Evolutionary conservation across 495 filamentous ascomycete species (phyloP).

Genomic region (Penicillium cinerascens): DNA sequence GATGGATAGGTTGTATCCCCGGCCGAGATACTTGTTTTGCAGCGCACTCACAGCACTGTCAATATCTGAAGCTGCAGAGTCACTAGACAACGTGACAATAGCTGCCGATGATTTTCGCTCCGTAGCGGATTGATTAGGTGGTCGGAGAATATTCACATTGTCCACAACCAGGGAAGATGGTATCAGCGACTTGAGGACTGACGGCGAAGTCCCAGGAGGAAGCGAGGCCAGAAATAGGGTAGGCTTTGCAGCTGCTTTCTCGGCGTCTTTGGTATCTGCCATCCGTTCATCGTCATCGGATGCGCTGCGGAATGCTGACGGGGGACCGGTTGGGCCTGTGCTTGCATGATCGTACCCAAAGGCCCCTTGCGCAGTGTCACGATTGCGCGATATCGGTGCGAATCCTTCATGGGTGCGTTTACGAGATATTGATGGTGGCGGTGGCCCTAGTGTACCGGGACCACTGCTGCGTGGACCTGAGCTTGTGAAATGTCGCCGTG

Average conservation of each 20-base stretch:
- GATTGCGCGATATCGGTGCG: constrained; percentile 31
- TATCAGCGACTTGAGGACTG: constrained; percentile 70
- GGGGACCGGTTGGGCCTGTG: constrained; percentile 32
- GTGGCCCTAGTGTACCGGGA: constrained; percentile 70
- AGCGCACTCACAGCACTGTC: constrained; percentile 73
- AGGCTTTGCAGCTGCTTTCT: constrained; percentile 78
- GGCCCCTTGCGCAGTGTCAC: constrained; percentile 40
- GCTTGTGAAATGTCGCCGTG: constrained; percentile 55
- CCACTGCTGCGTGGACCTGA: constrained; percentile 59
- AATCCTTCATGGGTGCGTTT: constrained; percentile 53
- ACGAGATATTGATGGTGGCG: constrained; percentile 48
- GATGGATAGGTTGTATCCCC: constrained; percentile 77
- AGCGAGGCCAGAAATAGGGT: constrained; percentile 70
- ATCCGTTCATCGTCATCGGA: constrained; percentile 50
- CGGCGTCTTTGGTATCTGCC: constrained; percentile 51
- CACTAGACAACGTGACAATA: constrained; percentile 80
- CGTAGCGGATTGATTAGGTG: constrained; percentile 51
- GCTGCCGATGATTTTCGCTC: constrained; percentile 78
- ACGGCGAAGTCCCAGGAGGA: constrained; percentile 63
- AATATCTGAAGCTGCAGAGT: constrained; percentile 81
- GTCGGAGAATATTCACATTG: constrained; percentile 68
- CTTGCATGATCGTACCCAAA: constrained; percentile 56
- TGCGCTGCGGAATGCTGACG: constrained; percentile 43
- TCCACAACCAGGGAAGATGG: constrained; percentile 68
- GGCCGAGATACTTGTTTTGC: constrained; percentile 84